Evolutionary conservation across 2,329 filamentous ascomycete genomes (phyloP), one percentile per base, ranked within the genome.

Genomic region (Pseudocercospora pini-densiflorae): DNA sequence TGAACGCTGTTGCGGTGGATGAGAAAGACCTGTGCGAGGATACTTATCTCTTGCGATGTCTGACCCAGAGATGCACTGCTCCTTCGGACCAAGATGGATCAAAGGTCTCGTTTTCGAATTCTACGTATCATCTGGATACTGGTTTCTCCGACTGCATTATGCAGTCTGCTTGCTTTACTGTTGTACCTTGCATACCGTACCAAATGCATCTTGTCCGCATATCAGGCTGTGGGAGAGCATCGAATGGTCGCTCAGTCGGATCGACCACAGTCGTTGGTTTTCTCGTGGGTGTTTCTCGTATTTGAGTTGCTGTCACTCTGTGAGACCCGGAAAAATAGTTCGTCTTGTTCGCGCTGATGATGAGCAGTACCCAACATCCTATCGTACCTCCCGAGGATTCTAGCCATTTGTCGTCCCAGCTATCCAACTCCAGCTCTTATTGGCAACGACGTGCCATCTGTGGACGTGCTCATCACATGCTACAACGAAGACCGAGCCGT

Each of bases 401-500:
- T 58, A 9, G 55, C 55, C 33, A 43, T 40, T 43, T 31, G 55
- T 14, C 55, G 29, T 21, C 55, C 55, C 2, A 24, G 24, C 8
- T 33, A 31, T 19, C 33, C 19, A 0, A 36, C 31, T 9, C 55
- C 55, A 27, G 29, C 55, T 23, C 31, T 67, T 1, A 1, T 29
- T 2, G 63, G 63, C n/a, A 61, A 78, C 9, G 74, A 77, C 23
- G 76, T 74, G 6, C 81, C 81, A 1, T 76, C 74, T 0, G 80
- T 83, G 6, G 81, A 83, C 64, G 76, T 82, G 5, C 77, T 82
- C 49, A 77, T 83, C 59, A 81, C 80, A 19, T 79, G 79, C 68
- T 83, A 81, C 66, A 78, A 78, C 57, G 81, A 83, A 71, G 80
- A 81, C 0, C 72, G 78, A 14, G 78, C 78, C 8, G 74, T 82